Evolutionary conservation across 2,329 filamentous ascomycete genomes (phyloP), one percentile per base, ranked within the genome.

Genomic region (Epichloe uncinata): DNA sequence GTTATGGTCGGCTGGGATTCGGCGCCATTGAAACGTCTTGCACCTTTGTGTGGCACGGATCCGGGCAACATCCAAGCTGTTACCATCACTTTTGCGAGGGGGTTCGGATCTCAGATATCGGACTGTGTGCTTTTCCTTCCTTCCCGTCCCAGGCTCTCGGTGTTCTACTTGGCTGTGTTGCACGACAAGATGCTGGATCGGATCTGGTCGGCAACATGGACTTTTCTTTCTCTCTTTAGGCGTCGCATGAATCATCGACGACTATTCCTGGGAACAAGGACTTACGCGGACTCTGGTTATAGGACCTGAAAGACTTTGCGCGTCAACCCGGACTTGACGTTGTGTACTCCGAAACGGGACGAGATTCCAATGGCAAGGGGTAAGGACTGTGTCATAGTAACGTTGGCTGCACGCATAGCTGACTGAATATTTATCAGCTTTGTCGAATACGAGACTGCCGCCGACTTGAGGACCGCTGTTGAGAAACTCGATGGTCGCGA

Each of bases 231-330:
- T 58, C 56, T 58, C 52, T 57, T 60, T 52, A 48, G 54, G 50
- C 50, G 37, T 53, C 51, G 35, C 45, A 43, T 30, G 36, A 36
- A 48, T 44, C 46, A 45, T 37, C 40, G 37, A 40, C 48, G 49
- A 57, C 62, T 60, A 54, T 61, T 65, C 72, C 76, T 73, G 73
- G 77, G 74, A 77, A 79, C 67, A 73, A 68, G 79, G 73, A 89
- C 86, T 90, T 87, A 93, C 85, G 77, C 78, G 79, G 78, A 79
- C 71, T 77, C 77, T 82, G 78, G 77, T 74, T 83, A 73, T 89
- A 98, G 93, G 93, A 98, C 71, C 82, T 98, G 49, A 98, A 98
- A 86, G 93, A 98, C 69, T 98, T 98, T 72, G 93, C 93, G 55
- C 89, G 93, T 66, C 87, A 94, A 69, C 94, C 91, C 68, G 89